Evolutionary conservation across 73 alveolate species (phyloP), one percentile per base, ranked within the genome.

Genomic region (Paraurostyla sp.): DNA sequence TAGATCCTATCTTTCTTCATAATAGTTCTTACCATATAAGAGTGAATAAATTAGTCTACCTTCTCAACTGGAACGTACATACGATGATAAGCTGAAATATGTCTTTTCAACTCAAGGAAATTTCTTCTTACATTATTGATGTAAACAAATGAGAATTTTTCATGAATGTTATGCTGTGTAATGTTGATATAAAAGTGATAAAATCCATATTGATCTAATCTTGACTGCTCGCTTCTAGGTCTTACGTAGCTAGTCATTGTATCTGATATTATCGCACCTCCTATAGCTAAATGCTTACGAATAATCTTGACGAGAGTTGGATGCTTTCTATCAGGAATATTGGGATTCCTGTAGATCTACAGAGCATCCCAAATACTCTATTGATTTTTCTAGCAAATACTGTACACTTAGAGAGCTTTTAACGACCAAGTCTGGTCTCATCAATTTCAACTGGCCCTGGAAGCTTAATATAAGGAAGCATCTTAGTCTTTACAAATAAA

Each of bases 361-460:
- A 76, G 18, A 50, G 33, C 88, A 76, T 76, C 6, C 88, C 88
- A 52, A 76, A 76, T 22, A 76, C 88, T 50, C 88, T 48, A 42
- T 76, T 76, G 52, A 76, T 76, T 35, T 76, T 76, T 57, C 88
- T 76, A 25, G 88, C 88, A 51, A 76, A 76, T 32, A 76, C 76
- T 51, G 88, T 49, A 57, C 88, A 49, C 36, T 51, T 76, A 36
- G 88, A 76, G 32, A 76, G 59, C 35, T 76, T 76, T 33, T 76
- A 32, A 49, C 88, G 69, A n/a, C 88, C 88, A 18, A 76, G 76
- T 51, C 88, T 13, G 6, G 88, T 76, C 49, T 76, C 88, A 76
- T 76, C 88, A 51, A 76, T 76, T 57, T 76, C 88, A 51, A 76
- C 88, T n/a, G 76, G 76, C 29, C 88, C 88, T 0, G 88, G 88